phyloP scores from a whole-genome alignment of 2,329 filamentous ascomycete genomes.

The Sporothrix protearum region DNA sequence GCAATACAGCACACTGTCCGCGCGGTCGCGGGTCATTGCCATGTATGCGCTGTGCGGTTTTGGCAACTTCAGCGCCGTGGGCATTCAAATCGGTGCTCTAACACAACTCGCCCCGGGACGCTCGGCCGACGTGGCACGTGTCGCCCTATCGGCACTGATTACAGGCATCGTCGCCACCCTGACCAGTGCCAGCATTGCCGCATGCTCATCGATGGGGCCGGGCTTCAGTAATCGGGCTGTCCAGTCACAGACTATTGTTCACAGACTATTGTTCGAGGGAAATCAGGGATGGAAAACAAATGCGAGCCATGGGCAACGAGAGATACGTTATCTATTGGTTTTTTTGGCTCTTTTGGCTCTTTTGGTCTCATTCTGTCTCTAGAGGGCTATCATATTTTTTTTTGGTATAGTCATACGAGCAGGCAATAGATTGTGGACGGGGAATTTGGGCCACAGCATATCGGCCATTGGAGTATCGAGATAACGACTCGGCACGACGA shows the following conservation, averaged over 20 bases:
- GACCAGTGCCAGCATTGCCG: conserved; percentile 73
- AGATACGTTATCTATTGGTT: neutral
- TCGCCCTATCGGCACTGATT: conserved; percentile 73
- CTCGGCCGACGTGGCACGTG: conserved; percentile 67
- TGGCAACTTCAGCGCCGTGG: conserved; percentile 82
- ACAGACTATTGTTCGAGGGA: no score
- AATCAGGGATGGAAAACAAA: neutral
- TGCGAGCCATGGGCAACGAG: neutral
- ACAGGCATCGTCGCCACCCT: conserved; percentile 76
- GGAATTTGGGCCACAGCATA: neutral
- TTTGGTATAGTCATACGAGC: neutral
- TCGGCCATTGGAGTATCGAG: neutral
- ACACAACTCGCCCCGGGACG: conserved; percentile 74
- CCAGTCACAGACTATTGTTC: no score
- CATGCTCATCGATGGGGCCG: conserved; percentile 57
- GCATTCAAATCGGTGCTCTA: conserved; percentile 85
- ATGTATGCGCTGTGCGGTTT: conserved; percentile 82
- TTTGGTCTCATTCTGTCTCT: neutral
- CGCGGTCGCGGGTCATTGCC: conserved; percentile 73
- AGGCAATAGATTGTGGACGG: neutral
- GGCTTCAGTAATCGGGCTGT: neutral
- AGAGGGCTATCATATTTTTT: neutral
- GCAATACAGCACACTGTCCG: conserved; percentile 56
- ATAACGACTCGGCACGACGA: neutral
- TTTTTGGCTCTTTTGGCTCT: no score